Base-by-base conservation (phyloP, 208 protist species). In the Leishmania arabica region DNA sequence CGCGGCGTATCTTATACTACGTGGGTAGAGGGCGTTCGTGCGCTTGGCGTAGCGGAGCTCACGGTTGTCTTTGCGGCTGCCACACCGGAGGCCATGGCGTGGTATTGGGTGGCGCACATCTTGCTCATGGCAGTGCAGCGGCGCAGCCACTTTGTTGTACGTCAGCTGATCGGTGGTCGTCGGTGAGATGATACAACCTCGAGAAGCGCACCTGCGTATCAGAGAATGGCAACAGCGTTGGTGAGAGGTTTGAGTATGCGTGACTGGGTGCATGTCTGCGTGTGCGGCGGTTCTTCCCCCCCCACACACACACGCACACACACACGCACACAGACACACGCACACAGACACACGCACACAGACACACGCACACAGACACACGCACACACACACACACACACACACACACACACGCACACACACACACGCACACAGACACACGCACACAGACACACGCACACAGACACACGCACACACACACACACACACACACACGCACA, bases 61-160 rank as follows among this genome's bases (percentile, higher is more conserved):
- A 82, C 89, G 54, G 84, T 87, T 40, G 76, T 90, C 31, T 93
- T 96, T 64, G 53, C 84, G 1, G 87, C 90, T n/a, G 40, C 87
- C 31, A 86, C 88, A 42, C 58, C 88, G 34, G 88, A 92, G 58
- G 77, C 83, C 53, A 69, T 82, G 49, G 91, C 90, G 87, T 76
- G 92, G 79, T 86, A 86, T 75, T 93, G 93, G 85, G 86, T 87
- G 34, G 82, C 86, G 60, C 86, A 84, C 40, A 56, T 94, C 37
- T 78, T 94, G 19, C 81, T 91, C 56, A 68, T 83, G 72, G 82
- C 82, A 45, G 72, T 83, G 80, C 83, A 77, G 72, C 74, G 78
- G 5, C 83, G 78, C 19, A 47, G 42, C 11, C 73, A 75, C 53
- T 82, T 79, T 58, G 66, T 86, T 11, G 65, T 80, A 19, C 83